phyloP scores from a whole-genome alignment of 2,329 filamentous ascomycete genomes.

The Botrytis squamosa region DNA sequence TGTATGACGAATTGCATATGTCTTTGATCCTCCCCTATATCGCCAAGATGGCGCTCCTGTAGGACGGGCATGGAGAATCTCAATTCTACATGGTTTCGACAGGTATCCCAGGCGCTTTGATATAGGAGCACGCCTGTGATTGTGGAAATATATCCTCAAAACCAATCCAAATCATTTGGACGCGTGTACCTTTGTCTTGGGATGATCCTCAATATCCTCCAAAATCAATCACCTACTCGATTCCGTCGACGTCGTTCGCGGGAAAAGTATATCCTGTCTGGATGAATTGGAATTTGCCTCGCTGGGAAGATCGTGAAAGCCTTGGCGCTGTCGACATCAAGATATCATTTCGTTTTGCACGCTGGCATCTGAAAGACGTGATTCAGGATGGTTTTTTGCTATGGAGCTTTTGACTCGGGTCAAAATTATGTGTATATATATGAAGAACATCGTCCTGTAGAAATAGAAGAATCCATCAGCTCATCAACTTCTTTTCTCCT shows the following conservation, averaged over 20 bases:
- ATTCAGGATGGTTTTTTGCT: background rate
- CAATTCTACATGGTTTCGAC: background rate
- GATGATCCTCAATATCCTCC: background rate
- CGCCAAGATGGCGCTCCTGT: conserved; percentile 3
- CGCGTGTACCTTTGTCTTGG: conserved; percentile 13
- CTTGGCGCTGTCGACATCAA: background rate
- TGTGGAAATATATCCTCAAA: background rate
- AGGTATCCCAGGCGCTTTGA: background rate
- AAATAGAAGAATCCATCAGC: background rate
- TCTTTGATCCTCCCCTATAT: background rate
- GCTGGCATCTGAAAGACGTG: background rate
- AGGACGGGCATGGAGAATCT: background rate
- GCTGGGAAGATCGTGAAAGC: background rate
- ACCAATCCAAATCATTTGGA: background rate
- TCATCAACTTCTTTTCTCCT: background rate
- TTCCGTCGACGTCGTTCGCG: background rate
- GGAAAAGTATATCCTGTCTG: background rate
- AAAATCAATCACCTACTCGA: background rate
- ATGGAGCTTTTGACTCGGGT: background rate
- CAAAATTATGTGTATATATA: conserved; percentile 1
- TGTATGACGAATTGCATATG: background rate
- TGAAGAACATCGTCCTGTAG: background rate
- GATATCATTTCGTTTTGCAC: background rate
- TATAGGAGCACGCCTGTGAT: background rate
- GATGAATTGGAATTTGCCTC: conserved; percentile 8